Evolutionary conservation across 2,329 filamentous ascomycete genomes (phyloP).

Genomic region (Colletotrichum theobromicola): DNA sequence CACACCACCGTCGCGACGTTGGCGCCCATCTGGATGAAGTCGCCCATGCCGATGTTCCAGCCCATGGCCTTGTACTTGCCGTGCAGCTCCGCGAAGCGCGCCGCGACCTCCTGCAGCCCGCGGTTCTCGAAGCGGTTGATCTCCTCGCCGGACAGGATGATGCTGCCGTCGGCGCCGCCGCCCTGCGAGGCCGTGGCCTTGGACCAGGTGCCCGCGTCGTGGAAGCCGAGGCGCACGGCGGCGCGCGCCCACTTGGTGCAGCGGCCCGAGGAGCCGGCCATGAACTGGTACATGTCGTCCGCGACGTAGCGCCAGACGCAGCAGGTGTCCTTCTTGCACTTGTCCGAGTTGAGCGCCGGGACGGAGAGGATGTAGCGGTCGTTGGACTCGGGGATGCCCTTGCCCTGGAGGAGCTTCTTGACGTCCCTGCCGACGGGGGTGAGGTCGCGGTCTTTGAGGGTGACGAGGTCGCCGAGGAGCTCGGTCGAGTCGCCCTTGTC

Average conservation of each 20-base stretch:
- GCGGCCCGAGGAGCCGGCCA: constrained; percentile 40
- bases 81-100: constrained; percentile 42
- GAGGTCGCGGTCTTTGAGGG: constrained; percentile 18
- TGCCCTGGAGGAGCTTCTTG: constrained; percentile 22
- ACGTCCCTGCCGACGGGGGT: constrained; percentile 23
- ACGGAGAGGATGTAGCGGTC: constrained; percentile 22
- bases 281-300: constrained; percentile 40
- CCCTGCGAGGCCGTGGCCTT: constrained; percentile 32
- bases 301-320: constrained; percentile 51
- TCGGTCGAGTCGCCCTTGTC: constrained; percentile 18
- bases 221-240: constrained; percentile 53
- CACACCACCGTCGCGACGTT: constrained; percentile 54
- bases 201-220: constrained; percentile 52
- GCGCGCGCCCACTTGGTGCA: constrained; percentile 49
- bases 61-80: constrained; percentile 37
- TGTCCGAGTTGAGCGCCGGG: constrained; percentile 28
- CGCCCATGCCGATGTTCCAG: constrained; percentile 52
- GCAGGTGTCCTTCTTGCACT: constrained; percentile 44
- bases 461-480: constrained; percentile 25
- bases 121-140: constrained; percentile 45
- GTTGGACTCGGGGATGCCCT: constrained; percentile 23
- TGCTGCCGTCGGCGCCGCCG: constrained; percentile 52
- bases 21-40: constrained; percentile 59
- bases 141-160: constrained; percentile 44
- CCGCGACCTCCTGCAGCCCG: constrained; percentile 50